Percentiles rank a stretch among this genome's conserved stretches.
These are phyloP conservation scores for Pyrenochaeta sp. DNA, from an alignment of 2,329 filamentous ascomycete species.

Conservation along the genomic window DNA sequence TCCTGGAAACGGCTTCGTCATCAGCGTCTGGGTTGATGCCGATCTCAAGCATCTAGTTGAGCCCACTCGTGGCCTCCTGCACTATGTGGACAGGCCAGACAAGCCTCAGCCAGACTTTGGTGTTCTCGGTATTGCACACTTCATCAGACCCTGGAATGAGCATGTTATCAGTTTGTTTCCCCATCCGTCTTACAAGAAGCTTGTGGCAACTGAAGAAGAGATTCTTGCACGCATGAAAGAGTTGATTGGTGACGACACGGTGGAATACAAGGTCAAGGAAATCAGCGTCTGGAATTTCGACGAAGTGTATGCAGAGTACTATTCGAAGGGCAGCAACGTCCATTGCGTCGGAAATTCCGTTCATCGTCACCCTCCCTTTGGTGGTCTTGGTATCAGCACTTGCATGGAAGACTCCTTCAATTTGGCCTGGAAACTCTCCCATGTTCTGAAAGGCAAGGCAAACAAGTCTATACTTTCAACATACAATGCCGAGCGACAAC, in stretches of 20 bases:
- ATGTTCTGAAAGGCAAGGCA: slow-evolving; percentile 4
- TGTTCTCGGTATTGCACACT: slow-evolving; percentile 6
- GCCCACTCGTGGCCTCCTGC: slow-evolving; percentile 2
- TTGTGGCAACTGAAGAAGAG: slow-evolving; percentile 5
- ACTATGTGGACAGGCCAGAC: slow-evolving; percentile 6
- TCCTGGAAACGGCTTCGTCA: slow-evolving; percentile 9
- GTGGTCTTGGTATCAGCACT: slow-evolving; percentile 73
- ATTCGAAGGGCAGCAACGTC: slow-evolving; percentile 2
- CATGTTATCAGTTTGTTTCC: slow-evolving; percentile 6
- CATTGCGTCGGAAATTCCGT: slow-evolving; percentile 6
- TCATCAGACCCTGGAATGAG: slow-evolving; percentile 9
- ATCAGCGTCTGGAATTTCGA: slow-evolving; percentile 9
- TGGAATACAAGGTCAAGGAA: slow-evolving; percentile 8
- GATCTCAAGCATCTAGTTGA: slow-evolving; percentile 5
- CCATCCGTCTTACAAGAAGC: slow-evolving; percentile 6
- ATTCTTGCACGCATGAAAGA: slow-evolving; percentile 7
- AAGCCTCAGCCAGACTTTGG: slow-evolving; percentile 7
- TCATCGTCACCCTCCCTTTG: slow-evolving; percentile 62
- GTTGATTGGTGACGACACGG: slow-evolving; percentile 4
- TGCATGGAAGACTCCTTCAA: slow-evolving; percentile 69
- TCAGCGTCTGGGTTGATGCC: slow-evolving; percentile 5
- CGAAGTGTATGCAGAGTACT: slow-evolving; percentile 7
- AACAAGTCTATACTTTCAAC: slow-evolving; percentile 1
- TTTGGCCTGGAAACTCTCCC: slow-evolving; percentile 59
- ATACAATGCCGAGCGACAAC: slow-evolving; percentile 7